phyloP scores from a whole-genome alignment of 2,329 filamentous ascomycete genomes.

The Epichloe baconii region DNA sequence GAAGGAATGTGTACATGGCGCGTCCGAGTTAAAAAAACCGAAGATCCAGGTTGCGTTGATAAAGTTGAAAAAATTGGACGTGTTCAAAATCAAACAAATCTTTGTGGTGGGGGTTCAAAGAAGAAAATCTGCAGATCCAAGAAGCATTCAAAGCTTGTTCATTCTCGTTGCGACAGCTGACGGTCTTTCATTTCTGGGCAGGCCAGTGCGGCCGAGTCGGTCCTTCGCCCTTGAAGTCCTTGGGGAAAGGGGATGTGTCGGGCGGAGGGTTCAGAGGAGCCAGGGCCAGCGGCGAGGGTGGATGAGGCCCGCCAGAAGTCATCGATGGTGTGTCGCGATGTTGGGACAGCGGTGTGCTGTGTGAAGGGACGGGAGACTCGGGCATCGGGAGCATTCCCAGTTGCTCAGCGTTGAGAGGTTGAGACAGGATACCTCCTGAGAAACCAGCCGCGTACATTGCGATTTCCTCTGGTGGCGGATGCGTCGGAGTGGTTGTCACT shows the following conservation, averaged over 20 bases:
- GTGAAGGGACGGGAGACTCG: slow-evolving; percentile 29
- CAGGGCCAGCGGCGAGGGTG: slow-evolving; percentile 22
- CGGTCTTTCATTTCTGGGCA: background rate
- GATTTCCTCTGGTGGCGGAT: slow-evolving; percentile 31
- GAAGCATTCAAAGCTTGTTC: slow-evolving; percentile 11
- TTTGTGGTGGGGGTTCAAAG: no score
- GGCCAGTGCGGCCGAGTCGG: background rate
- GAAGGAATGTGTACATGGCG: slow-evolving; percentile 26
- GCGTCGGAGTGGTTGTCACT: slow-evolving; percentile 31
- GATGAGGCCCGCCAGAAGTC: slow-evolving; percentile 20
- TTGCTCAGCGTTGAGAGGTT: slow-evolving; percentile 30
- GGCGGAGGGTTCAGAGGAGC: slow-evolving; percentile 15
- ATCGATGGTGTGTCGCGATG: slow-evolving; percentile 25
- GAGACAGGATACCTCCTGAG: slow-evolving; percentile 27
- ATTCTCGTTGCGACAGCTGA: slow-evolving; percentile 10
- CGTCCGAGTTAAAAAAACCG: slow-evolving; percentile 14
- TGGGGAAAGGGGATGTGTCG: background rate
- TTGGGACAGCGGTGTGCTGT: slow-evolving; percentile 18
- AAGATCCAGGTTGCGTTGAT: no score
- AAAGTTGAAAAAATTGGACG: no score
- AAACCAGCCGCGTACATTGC: slow-evolving; percentile 23
- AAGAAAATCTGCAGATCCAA: slow-evolving; percentile 9
- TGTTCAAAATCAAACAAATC: no score
- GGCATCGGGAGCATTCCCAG: slow-evolving; percentile 31
- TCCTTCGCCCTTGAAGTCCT: slow-evolving; percentile 20